Percentiles rank a stretch among this genome's conserved stretches.
These are phyloP conservation scores for Microbotryomycetes sp. DNA, from an alignment of 1,284 basidiomycete species.

Conservation along the genomic window DNA sequence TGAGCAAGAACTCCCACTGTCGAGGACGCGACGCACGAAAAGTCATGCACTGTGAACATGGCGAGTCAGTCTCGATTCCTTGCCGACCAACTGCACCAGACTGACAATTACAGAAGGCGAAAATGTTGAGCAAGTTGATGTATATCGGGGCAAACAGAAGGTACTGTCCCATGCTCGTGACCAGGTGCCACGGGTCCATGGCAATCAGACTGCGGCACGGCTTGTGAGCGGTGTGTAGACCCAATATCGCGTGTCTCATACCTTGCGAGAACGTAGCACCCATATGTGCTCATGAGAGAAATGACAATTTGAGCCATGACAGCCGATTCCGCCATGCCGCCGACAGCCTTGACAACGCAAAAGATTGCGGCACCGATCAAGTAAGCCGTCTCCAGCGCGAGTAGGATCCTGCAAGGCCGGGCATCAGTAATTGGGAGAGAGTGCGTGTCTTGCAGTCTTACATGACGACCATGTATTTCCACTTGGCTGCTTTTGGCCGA, in stretches of 20 bases:
- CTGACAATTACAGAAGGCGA: constrained; percentile 67
- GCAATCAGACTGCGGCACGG: constrained; percentile 60
- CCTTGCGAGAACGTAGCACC: constrained; percentile 59
- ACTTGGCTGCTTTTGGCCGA: constrained; percentile 69
- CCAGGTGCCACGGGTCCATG: constrained; percentile 71
- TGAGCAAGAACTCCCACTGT: constrained; percentile 52
- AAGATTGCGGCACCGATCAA: constrained; percentile 57
- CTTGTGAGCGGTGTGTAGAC: constrained; percentile 1
- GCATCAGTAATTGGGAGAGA: neutral
- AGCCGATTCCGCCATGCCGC: constrained; percentile 50
- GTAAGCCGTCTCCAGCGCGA: constrained; percentile 19
- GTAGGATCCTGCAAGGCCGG: constrained; percentile 33
- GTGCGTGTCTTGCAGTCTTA: constrained; percentile 17
- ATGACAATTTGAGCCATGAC: constrained; percentile 70
- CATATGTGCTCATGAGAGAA: constrained; percentile 48
- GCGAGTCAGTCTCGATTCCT: constrained; percentile 7
- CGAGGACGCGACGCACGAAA: constrained; percentile 2
- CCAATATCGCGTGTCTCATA: constrained; percentile 2
- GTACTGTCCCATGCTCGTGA: constrained; percentile 86
- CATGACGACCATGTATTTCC: constrained; percentile 47
- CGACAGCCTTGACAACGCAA: constrained; percentile 62
- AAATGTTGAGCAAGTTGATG: constrained; percentile 62
- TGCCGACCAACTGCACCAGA: constrained; percentile 45
- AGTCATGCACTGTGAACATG: constrained; percentile 31
- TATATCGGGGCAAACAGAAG: constrained; percentile 80